Evolutionary conservation across 2,329 filamentous ascomycete genomes (phyloP).

Genomic region (Phymatotrichopsis omnivora): DNA sequence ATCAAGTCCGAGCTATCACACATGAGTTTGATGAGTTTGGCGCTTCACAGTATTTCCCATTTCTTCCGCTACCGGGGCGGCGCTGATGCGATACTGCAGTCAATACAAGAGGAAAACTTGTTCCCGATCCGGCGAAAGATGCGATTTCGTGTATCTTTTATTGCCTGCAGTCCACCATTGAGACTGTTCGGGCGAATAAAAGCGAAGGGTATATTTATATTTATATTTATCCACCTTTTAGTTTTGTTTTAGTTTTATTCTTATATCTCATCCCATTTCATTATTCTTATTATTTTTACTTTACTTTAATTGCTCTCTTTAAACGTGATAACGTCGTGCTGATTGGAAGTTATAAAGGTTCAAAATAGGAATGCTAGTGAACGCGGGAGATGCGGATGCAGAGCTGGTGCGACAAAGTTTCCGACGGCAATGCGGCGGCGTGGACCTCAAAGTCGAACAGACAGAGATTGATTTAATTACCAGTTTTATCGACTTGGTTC

Average conservation of each 20-base stretch:
- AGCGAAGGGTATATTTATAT: too few species aligned
- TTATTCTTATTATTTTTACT: too few species aligned
- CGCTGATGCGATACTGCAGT: conserved; percentile 37
- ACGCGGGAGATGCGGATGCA: conserved; percentile 6
- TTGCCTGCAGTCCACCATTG: conserved; percentile 64
- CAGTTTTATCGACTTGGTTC: conserved; percentile 76
- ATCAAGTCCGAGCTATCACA: conserved; percentile 79
- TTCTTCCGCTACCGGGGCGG: neutral
- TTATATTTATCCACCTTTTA: too few species aligned
- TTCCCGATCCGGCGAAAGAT: conserved; percentile 84
- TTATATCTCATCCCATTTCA: too few species aligned
- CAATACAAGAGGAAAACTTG: conserved; percentile 68
- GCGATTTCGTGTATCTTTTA: conserved; percentile 84
- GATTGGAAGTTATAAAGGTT: too few species aligned
- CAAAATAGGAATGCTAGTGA: conserved; percentile 7
- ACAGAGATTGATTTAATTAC: conserved; percentile 79
- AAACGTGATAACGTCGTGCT: too few species aligned
- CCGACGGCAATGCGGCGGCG: conserved; percentile 37
- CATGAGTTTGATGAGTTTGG: conserved; percentile 93
- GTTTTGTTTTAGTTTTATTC: too few species aligned
- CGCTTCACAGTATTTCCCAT: conserved; percentile 52
- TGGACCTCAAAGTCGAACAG: conserved; percentile 61
- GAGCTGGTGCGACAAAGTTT: conserved; percentile 7
- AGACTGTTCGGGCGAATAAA: too few species aligned
- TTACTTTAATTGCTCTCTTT: too few species aligned